A percentile compares a stretch with the other conserved stretches of the same genome.
phyloP scores from a whole-genome alignment of 2,329 filamentous ascomycete genomes.

The Macroventuria anomochaeta region DNA sequence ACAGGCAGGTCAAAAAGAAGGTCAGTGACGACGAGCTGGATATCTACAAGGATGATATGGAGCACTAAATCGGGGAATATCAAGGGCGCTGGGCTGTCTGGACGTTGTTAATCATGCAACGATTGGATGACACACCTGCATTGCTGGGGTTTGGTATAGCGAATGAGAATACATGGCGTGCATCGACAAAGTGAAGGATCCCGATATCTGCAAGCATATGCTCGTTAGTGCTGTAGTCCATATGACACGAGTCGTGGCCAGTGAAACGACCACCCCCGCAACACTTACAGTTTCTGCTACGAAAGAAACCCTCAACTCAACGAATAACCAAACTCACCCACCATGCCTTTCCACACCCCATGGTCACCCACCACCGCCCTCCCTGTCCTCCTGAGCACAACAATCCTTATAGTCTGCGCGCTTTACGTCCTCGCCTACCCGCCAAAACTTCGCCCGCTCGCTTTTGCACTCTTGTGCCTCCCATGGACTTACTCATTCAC shows the following conservation, averaged over 20 bases:
- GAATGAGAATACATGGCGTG: no score
- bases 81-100: no score
- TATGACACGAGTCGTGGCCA: no score
- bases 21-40: background rate
- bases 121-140: background rate
- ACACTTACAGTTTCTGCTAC: no score
- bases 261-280: no score
- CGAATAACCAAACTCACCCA: background rate
- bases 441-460: slow-evolving; percentile 13
- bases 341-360: background rate
- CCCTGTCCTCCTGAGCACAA: background rate
- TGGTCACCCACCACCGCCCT: background rate
- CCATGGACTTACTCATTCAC: slow-evolving; percentile 23
- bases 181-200: no score
- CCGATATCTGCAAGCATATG: no score
- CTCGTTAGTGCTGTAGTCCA: no score
- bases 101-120: no score
- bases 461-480: slow-evolving; percentile 15
- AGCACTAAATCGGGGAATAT: background rate
- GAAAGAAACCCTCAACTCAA: no score
- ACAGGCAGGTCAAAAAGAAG: background rate
- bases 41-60: slow-evolving; percentile 8
- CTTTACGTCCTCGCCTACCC: slow-evolving; percentile 29
- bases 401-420: slow-evolving; percentile 3
- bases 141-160: background rate